Evolutionary conservation across 2,329 filamentous ascomycete genomes (phyloP).

Genomic region (Alternaria infectoria): DNA sequence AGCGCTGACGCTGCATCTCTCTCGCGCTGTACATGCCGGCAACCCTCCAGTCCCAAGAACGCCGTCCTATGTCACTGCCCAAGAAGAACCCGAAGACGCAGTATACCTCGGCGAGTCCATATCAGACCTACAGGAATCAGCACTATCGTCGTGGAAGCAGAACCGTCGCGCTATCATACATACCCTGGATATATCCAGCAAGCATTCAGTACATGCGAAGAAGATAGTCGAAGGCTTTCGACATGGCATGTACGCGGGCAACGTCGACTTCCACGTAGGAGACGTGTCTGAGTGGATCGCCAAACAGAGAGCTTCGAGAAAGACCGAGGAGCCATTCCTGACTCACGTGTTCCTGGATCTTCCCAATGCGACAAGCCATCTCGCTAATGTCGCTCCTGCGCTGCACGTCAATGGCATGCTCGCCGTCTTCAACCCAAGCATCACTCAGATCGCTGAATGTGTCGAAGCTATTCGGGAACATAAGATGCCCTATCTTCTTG

Average conservation of each 20-base stretch:
- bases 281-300: conserved; percentile 69
- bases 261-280: conserved; percentile 77
- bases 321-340: conserved; percentile 64
- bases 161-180: conserved; percentile 73
- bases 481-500: conserved; percentile 62
- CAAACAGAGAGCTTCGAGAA: conserved; percentile 48
- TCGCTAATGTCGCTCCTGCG: conserved; percentile 60
- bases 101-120: conserved; percentile 42
- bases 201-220: conserved; percentile 69
- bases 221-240: conserved; percentile 71
- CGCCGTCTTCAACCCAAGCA: conserved; percentile 75
- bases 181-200: conserved; percentile 70
- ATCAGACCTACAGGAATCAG: conserved; percentile 37
- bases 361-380: conserved; percentile 64
- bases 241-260: conserved; percentile 70
- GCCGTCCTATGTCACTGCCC: conserved; percentile 11
- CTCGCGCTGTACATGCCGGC: conserved; percentile 75
- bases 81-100: conserved; percentile 35
- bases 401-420: conserved; percentile 70
- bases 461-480: conserved; percentile 61
- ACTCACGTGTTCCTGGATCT: conserved; percentile 77
- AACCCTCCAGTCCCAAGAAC: conserved; percentile 62
- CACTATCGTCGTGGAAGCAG: conserved; percentile 46
- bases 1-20: conserved; percentile 75
- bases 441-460: conserved; percentile 77